Percentiles rank a stretch among this genome's conserved stretches.
Evolutionary conservation across 768 basidiomycete species (phyloP).

Genomic region (Psilocybe cyanescens): DNA sequence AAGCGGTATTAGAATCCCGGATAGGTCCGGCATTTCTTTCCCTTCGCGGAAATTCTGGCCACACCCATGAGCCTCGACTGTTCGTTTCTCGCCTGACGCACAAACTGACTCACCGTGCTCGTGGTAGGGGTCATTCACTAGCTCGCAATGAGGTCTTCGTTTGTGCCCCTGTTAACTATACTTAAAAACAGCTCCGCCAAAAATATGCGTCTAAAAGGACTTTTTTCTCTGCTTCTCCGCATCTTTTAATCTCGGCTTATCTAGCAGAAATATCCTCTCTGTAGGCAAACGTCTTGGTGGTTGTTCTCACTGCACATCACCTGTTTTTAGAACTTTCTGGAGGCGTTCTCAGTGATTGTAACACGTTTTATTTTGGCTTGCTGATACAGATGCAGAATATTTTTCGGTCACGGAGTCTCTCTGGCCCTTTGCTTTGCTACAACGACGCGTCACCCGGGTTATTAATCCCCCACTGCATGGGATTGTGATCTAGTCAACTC

Average conservation of each 20-base stretch:
- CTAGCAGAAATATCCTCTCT: neutral
- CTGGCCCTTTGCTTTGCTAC: neutral
- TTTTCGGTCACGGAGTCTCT: neutral
- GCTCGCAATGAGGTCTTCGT: neutral
- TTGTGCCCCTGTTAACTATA: neutral
- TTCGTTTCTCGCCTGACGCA: neutral
- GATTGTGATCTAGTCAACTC: neutral
- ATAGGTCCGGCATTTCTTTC: neutral
- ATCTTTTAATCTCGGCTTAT: neutral
- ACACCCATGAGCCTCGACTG: neutral
- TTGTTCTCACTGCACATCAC: neutral
- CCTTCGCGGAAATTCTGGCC: neutral
- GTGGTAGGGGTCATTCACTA: neutral
- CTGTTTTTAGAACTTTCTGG: neutral
- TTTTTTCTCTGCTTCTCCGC: neutral
- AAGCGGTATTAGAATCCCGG: neutral
- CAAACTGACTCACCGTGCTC: neutral
- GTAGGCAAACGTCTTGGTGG: neutral
- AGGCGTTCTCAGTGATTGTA: neutral
- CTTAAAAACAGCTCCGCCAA: neutral
- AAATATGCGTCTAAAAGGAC: neutral
- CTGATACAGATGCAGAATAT: neutral
- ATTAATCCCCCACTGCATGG: neutral
- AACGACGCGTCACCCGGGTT: neutral
- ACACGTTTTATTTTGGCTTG: neutral